Evolutionary conservation across 257 asterid species (phyloP), one percentile per base, ranked within the genome.

Genomic region (Solanum infundibuliforme): DNA sequence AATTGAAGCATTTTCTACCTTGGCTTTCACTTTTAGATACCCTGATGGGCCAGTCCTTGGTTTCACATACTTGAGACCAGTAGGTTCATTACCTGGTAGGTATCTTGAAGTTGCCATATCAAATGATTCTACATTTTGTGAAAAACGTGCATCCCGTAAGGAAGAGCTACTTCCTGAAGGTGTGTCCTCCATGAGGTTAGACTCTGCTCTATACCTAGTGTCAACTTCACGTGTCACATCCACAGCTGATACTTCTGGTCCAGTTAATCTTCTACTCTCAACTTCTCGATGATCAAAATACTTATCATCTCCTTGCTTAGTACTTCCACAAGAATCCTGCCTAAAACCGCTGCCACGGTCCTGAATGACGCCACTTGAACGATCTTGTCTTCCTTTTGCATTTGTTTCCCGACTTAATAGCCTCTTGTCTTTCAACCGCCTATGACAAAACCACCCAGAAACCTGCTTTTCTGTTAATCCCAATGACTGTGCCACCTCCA

Each of bases 251-350:
- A 82, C 58, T 52, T 93, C 95, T 79, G 88, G 94, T 20, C 87
- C 84, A 87, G 87, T 88, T 82, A 93, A 86, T 87, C 93, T 94
- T 87, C 93, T 93, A 86, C 98, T 95, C 91, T 95, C 98, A 68
- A 93, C 98, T 91, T 95, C 98, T 88, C 93, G 83, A 34, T 92
- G 93, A 75, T 95, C 98, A 52, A 90, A 88, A 88, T 90, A 90
- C 85, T 85, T 88, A 76, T 89, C 94, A 71, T 92, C 94, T 16
- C 92, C 98, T 90, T 90, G 95, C 86, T 95, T 96, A 58, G 98
- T 94, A 95, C 99, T 97, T 75, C 99, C 98, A 86, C 99, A 96
- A 12, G 99, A 97, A 91, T 97, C 99, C 93, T 95, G 98, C 92
- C 91, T 93, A 58, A 88, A 93, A 88, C 98, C 98, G 88, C 98